Base-by-base conservation (phyloP, 345 rosid species). In the Lumnitzera racemosa region DNA sequence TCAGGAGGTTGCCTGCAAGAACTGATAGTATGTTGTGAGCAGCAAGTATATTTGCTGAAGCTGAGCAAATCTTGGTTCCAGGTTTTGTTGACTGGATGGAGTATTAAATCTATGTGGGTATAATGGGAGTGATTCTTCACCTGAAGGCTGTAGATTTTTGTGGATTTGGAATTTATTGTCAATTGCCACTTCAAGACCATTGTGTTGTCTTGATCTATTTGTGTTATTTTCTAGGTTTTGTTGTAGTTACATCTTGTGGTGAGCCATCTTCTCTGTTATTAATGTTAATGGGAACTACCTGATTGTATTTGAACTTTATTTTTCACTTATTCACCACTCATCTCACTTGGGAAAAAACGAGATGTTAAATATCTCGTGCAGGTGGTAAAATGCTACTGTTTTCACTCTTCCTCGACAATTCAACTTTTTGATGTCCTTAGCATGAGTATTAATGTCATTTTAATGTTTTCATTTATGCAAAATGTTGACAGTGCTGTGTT, bases 1-100 rank as follows among this genome's bases (percentile, higher is more conserved):
- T 90, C 89, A 78, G 97, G 57, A 72, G 97, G 74, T 70, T 90
- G 67, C 97, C 97, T 1, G 96, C 97, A 11, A 84, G 97, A 77
- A 83, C 97, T 10, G 97, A 90, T 74, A 81, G 86, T 74, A 90
- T 90, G 96, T 66, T 90, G 63, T 90, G 82, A 81, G 57, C 27
- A 13, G 51, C 56, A 61, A 13, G 46, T 10, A 52, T 16, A 46
- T 49, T 15, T 25, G 49, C 36, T 50, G 53, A 57, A 63, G 36
- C 54, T 46, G 53, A 69, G 49, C 52, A 57, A 23, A 6, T 16
- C 11, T 47, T 59, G 55, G 59, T 53, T 25, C 2, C 43, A 4
- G 43, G 2, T 29, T 64, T 67, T 29, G 65, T 17, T 63, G 63
- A 20, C 55, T 47, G 61, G 55, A 57, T 52, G 23, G 46, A 59